Conservation (phyloP, 176 grass and related monocot genomes). For the Tillandsia leiboldiana region DNA sequence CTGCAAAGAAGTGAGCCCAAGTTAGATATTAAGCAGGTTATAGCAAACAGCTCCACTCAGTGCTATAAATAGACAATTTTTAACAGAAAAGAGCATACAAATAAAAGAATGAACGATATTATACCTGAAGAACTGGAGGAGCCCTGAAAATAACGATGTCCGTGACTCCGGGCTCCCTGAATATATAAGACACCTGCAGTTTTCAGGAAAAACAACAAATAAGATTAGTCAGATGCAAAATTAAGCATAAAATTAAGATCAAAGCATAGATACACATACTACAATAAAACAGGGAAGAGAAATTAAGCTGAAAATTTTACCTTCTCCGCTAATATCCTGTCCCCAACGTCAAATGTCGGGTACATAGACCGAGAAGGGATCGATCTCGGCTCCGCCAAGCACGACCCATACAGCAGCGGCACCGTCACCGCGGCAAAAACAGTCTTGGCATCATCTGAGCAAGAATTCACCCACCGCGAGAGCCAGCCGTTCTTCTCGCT, state of each 20-base stretch:
- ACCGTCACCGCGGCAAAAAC: conserved; percentile 72
- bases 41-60: too few species aligned
- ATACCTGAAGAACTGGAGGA: conserved; percentile 58
- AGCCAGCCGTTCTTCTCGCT: conserved; percentile 50
- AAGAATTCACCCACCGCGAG: conserved; percentile 66
- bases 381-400: conserved; percentile 69
- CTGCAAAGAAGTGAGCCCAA: conserved; percentile 26
- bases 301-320: conserved; percentile 20
- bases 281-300: neutral
- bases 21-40: neutral
- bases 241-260: neutral
- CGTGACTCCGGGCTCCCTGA: conserved; percentile 64
- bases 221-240: neutral
- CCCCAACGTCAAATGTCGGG: conserved; percentile 92
- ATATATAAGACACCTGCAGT: conserved; percentile 72
- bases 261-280: neutral
- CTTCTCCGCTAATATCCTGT: conserved; percentile 90
- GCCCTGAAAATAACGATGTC: conserved; percentile 92
- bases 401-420: conserved; percentile 61
- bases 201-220: conserved; percentile 8
- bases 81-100: conserved; percentile 4
- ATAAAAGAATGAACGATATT: conserved; percentile 8
- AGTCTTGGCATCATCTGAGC: conserved; percentile 86
- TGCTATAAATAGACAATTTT: too few species aligned
- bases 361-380: conserved; percentile 93